Percentiles rank a stretch among this genome's conserved stretches.
These are phyloP conservation scores for Aspergillus baeticus DNA, from an alignment of 495 filamentous ascomycete species.

Conservation along the genomic window DNA sequence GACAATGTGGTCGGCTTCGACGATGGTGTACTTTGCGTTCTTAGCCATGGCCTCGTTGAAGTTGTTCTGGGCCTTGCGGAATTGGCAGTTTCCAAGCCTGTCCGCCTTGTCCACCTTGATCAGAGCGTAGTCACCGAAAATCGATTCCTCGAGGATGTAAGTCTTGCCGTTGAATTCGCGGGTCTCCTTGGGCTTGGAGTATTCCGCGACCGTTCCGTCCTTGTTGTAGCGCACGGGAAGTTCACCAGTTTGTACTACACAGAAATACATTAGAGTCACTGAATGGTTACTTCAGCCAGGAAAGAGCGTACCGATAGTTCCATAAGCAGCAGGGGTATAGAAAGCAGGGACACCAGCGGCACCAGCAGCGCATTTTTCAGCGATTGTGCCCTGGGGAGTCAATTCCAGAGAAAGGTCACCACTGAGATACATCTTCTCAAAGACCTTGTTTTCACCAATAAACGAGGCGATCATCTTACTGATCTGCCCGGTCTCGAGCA, in stretches of 20 bases:
- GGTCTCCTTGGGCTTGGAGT: constrained; percentile 75
- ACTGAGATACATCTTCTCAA: constrained; percentile 80
- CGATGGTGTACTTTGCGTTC: constrained; percentile 82
- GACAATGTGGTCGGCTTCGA: constrained; percentile 87
- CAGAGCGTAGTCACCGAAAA: constrained; percentile 84
- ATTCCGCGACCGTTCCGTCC: constrained; percentile 70
- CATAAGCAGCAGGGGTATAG: constrained; percentile 83
- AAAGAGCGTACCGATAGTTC: constrained; percentile 57
- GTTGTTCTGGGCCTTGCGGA: constrained; percentile 80
- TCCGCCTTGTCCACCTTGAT: constrained; percentile 86
- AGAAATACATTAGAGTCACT: not conserved
- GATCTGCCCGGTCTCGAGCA: constrained; percentile 76
- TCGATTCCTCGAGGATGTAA: constrained; percentile 80
- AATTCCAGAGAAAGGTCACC: constrained; percentile 82
- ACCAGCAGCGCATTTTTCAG: constrained; percentile 80
- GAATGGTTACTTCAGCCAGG: not conserved
- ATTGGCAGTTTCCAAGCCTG: constrained; percentile 85
- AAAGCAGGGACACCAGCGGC: constrained; percentile 87
- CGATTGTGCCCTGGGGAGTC: constrained; percentile 84
- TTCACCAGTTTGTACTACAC: constrained; percentile 72
- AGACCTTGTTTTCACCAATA: constrained; percentile 87
- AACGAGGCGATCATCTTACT: constrained; percentile 86
- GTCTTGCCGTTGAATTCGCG: constrained; percentile 80
- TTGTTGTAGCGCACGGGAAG: constrained; percentile 77
- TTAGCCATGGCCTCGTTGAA: constrained; percentile 90